A percentile compares a stretch with the other conserved stretches of the same genome.
Conservation (phyloP, 2,329 filamentous ascomycete genomes). For the Exophiala sideris region DNA sequence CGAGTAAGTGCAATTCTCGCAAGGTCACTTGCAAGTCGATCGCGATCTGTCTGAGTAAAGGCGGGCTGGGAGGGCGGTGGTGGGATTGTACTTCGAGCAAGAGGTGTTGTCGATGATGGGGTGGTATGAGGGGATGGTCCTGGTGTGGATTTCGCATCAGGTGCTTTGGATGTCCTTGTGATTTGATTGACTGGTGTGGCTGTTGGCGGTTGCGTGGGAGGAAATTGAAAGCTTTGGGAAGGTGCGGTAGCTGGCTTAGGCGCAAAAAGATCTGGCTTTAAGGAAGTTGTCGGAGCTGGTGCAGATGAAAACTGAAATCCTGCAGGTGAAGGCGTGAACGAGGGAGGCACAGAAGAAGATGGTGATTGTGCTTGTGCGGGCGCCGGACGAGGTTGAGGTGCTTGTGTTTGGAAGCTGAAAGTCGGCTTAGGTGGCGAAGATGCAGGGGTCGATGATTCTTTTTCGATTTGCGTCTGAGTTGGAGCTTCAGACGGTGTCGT, state of each 20-base stretch:
- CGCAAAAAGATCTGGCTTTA: neutral
- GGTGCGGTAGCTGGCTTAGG: neutral
- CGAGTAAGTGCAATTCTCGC: conserved; percentile 19
- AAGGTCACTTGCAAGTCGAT: conserved; percentile 10
- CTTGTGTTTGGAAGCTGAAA: conserved; percentile 1
- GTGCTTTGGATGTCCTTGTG: neutral
- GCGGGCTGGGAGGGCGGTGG: conserved; percentile 2
- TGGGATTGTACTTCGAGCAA: conserved; percentile 10
- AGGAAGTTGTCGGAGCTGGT: neutral
- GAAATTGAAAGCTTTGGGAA: conserved; percentile 10
- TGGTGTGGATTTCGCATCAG: neutral
- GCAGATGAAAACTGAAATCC: conserved; percentile 1
- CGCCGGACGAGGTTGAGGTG: neutral
- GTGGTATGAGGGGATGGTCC: neutral
- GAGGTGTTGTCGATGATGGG: neutral
- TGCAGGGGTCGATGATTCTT: neutral
- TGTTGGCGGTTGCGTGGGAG: conserved; percentile 1
- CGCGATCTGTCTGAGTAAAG: conserved; percentile 8
- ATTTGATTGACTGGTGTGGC: neutral
- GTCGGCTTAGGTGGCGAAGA: neutral
- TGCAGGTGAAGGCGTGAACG: neutral
- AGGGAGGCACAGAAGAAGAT: neutral
- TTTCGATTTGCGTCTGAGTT: neutral
- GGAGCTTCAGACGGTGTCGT: neutral
- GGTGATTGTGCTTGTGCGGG: neutral